phyloP scores from a whole-genome alignment of 805 yeast genomes.

The Candida dajiaensis region DNA sequence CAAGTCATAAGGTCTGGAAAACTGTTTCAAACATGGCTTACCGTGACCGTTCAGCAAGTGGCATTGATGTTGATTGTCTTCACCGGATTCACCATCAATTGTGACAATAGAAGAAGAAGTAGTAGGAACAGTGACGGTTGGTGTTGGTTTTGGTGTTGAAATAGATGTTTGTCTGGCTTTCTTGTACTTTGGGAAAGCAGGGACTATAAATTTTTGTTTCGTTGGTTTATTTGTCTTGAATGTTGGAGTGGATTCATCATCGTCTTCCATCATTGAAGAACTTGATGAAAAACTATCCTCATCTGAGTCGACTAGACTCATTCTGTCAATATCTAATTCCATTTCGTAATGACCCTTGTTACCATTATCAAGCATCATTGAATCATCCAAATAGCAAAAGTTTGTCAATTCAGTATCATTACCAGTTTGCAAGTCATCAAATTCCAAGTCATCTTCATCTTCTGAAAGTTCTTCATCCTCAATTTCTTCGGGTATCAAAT shows the following conservation, averaged over 20 bases:
- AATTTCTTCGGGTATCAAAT: conserved; percentile 20
- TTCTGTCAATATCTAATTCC: conserved; percentile 39
- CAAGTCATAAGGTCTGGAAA: conserved; percentile 91
- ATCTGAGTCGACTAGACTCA: conserved; percentile 32
- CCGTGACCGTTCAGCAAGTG: conserved; percentile 54
- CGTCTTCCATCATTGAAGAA: conserved; percentile 17
- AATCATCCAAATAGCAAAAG: conserved; percentile 2
- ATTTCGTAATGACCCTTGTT: conserved; percentile 8
- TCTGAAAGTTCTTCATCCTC: conserved; percentile 23
- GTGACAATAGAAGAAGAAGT: background rate
- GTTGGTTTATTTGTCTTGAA: conserved; percentile 1
- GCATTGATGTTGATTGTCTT: conserved; percentile 38
- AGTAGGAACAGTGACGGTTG: background rate
- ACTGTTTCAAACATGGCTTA: conserved; percentile 64
- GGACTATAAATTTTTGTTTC: background rate
- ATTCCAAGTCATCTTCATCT: conserved; percentile 17
- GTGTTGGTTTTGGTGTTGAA: background rate
- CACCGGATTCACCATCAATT: background rate
- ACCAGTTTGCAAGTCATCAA: conserved; percentile 8
- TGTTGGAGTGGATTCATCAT: conserved; percentile 4
- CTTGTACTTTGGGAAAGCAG: background rate
- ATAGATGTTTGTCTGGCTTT: conserved; percentile 1
- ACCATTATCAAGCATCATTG: conserved; percentile 4
- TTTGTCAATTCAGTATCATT: conserved; percentile 5
- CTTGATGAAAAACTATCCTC: conserved; percentile 25